Conservation (phyloP, 2,329 filamentous ascomycete species). For the Aureobasidium lini region DNA sequence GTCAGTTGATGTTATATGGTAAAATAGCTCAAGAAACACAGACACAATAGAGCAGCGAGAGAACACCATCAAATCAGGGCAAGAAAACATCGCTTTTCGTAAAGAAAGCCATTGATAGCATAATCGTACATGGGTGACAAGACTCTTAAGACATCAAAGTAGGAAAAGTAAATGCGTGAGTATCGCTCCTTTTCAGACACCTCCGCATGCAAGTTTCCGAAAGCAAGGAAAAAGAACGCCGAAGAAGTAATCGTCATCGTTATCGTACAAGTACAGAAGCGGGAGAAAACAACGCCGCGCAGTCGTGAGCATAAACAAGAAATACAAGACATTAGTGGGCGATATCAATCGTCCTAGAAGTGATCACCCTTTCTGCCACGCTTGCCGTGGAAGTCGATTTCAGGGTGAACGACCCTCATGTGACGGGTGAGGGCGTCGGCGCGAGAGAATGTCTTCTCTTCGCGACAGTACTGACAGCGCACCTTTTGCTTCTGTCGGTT, state of each 20-base stretch:
- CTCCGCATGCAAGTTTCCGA: neutral
- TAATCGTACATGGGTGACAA: conserved; percentile 10
- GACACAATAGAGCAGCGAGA: neutral
- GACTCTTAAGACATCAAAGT: neutral
- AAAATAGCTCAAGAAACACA: neutral
- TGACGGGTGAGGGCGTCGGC: conserved; percentile 92
- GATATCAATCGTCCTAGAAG: neutral
- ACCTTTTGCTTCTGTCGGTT: conserved; percentile 92
- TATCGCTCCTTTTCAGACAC: neutral
- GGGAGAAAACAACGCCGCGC: neutral
- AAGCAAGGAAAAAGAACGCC: neutral
- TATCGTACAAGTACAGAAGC: conserved; percentile 9
- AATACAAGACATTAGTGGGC: neutral
- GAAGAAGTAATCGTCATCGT: conserved; percentile 6
- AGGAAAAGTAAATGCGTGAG: neutral
- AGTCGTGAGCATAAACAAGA: neutral
- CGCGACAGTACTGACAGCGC: conserved; percentile 82
- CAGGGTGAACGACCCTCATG: conserved; percentile 88
- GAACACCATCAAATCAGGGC: too few species aligned
- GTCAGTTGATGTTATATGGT: too few species aligned
- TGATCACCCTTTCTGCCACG: conserved; percentile 26
- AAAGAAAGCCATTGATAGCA: neutral
- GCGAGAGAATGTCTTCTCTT: conserved; percentile 94
- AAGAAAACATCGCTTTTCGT: neutral
- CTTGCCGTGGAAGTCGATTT: conserved; percentile 73